Conservation (phyloP, 768 basidiomycete species). For the Lentinula raphanica region DNA sequence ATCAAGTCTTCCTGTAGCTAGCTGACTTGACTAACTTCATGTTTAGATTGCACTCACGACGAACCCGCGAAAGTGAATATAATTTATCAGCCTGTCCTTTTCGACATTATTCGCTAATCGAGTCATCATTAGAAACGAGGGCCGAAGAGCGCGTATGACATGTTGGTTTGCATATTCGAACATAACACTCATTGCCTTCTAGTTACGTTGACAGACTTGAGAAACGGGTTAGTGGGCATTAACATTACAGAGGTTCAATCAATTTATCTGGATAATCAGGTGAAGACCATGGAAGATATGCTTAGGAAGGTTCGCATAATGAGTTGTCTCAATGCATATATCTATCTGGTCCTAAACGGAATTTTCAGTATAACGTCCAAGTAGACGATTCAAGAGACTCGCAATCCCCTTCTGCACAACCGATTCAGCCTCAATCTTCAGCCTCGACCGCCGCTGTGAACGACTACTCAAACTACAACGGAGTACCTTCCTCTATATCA, state of each 20-base stretch:
- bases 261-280: too few relatives aligned
- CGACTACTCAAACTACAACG: not conserved
- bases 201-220: constrained; percentile 39
- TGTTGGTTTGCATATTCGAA: not conserved
- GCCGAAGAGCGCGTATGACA: constrained; percentile 5
- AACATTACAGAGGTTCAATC: not conserved
- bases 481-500: constrained; percentile 2
- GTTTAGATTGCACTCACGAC: constrained; percentile 45
- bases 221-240: constrained; percentile 12
- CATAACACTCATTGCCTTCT: not conserved
- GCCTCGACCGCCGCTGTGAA: not conserved
- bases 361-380: not conserved
- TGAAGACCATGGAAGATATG: constrained; percentile 39
- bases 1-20: not conserved
- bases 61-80: constrained; percentile 48
- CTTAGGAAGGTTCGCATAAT: constrained; percentile 27
- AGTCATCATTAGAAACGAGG: constrained; percentile 1
- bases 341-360: not conserved
- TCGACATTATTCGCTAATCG: not conserved
- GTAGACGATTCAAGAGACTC: not conserved
- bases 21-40: not conserved
- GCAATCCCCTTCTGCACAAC: not conserved
- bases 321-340: not conserved
- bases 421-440: not conserved
- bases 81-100: not conserved